phyloP scores from a whole-genome alignment of 768 basidiomycete species.

The Mycena leptocephala region DNA sequence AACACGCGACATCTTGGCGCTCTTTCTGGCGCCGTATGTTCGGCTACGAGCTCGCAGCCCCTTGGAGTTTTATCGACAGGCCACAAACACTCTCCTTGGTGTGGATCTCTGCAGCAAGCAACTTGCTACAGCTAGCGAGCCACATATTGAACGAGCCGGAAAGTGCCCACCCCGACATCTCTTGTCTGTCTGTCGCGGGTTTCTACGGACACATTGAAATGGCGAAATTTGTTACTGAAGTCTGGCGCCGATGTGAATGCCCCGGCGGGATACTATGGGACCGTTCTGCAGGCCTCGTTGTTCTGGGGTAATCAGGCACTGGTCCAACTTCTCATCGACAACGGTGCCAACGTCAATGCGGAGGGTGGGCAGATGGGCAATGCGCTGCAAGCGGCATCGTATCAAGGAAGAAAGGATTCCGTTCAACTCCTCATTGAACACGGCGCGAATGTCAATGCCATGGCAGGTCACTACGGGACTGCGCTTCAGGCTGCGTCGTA shows the following conservation, averaged over 20 bases:
- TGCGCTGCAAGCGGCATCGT: background rate
- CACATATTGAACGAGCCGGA: background rate
- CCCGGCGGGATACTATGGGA: background rate
- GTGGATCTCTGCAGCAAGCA: background rate
- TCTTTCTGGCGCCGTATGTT: background rate
- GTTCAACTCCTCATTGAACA: constrained; percentile 1
- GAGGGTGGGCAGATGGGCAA: background rate
- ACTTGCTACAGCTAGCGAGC: background rate
- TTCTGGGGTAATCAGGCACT: background rate
- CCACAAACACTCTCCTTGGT: background rate
- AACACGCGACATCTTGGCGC: background rate
- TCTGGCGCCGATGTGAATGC: background rate
- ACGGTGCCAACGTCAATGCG: background rate
- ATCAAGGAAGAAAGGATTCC: background rate
- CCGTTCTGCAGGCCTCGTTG: background rate
- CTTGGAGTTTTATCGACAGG: background rate
- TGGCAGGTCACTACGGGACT: background rate
- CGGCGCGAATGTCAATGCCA: background rate
- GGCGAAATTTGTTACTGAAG: background rate
- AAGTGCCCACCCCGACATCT: background rate
- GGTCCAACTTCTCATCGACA: too few relatives aligned
- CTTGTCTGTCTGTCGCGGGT: background rate
- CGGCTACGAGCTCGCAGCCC: background rate
- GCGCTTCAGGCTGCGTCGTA: background rate
- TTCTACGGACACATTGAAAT: background rate